Evolutionary conservation across 306 rosid genomes (phyloP).

Genomic region (Datisca glomerata): DNA sequence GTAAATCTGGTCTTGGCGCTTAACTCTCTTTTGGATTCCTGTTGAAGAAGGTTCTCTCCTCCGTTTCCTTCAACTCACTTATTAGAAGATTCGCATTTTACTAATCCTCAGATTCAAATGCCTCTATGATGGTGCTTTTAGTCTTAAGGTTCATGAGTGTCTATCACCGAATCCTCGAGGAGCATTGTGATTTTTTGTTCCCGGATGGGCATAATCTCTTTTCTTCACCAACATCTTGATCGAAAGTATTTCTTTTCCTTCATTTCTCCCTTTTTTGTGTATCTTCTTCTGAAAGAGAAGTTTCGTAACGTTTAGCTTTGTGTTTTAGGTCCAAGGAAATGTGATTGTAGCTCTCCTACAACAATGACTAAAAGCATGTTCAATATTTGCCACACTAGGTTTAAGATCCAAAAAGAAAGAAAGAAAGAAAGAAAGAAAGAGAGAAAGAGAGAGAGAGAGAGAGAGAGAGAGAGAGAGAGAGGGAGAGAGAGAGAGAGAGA

Average conservation of each 20-base stretch:
- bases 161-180: slow-evolving; percentile 4
- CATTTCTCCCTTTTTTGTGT: slow-evolving; percentile 4
- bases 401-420: too few species aligned
- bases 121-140: slow-evolving; percentile 4
- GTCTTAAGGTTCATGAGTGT: slow-evolving; percentile 1
- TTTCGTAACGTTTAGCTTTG: slow-evolving; percentile 7
- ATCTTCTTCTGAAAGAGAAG: slow-evolving; percentile 12
- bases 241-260: slow-evolving; percentile 6
- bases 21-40: slow-evolving; percentile 1
- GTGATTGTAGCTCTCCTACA: slow-evolving; percentile 19
- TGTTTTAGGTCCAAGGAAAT: slow-evolving; percentile 7
- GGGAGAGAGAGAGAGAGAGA: too few species aligned
- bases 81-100: too few species aligned
- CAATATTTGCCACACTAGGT: slow-evolving; percentile 13
- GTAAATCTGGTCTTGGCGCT: slow-evolving; percentile 19
- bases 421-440: too few species aligned
- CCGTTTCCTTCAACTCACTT: too few species aligned
- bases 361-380: too few species aligned
- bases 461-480: too few species aligned
- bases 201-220: slow-evolving; percentile 11
- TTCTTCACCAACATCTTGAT: too few species aligned
- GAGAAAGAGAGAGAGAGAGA: too few species aligned
- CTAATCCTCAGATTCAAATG: background rate
- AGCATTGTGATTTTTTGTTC: slow-evolving; percentile 3
- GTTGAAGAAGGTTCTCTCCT: slow-evolving; percentile 7